Base-by-base conservation (phyloP, 768 basidiomycete species). In the Macrolepiota fuliginosa region DNA sequence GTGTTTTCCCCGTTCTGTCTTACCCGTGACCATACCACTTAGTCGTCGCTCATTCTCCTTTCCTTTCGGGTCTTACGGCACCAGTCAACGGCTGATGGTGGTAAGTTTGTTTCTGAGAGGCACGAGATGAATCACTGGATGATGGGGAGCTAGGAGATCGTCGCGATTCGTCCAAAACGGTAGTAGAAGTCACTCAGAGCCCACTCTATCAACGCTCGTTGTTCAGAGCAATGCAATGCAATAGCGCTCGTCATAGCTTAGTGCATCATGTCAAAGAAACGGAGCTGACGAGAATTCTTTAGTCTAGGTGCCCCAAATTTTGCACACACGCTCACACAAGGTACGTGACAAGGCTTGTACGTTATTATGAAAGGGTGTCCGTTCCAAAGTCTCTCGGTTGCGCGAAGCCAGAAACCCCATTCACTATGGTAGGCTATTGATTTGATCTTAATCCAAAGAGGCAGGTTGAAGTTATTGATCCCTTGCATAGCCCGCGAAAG, bases 51-150 rank as follows among this genome's bases (percentile, higher is more conserved):
- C 37, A 32, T 51, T 59, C 35, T 7, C 15, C 50, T 25, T 59
- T 53, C 58, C 50, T 52, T 59, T 59, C 24, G 29, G 9, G 24
- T 52, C 49, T 59, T 59, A 52, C 58, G 50, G 50, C 50, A 59
- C 37, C 19, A 46, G 22, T 52, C 53, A 54, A 54, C 32, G 52
- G n/a, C 22, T 49, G 56, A 25, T 55, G 54, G 32, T 54, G 32
- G 29, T 56, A 40, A n/a, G n/a, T 17, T 7, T 12, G 32, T 36
- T 27, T 19, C 22, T 24, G 35, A 40, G 37, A 58, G 57, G 37
- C 29, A 51, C 49, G 35, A 24, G 35, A 54, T 39, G 12, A 15
- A 49, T 49, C 22, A 49, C 11, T 5, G 11, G 22, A 45, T 56
- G 39, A 56, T 45, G 54, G 54, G 40, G 7, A 24, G 12, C 54